These are phyloP conservation scores for Periconia macrospinosa DNA, from an alignment of 2,329 filamentous ascomycete genomes.

Conservation along the genomic window DNA sequence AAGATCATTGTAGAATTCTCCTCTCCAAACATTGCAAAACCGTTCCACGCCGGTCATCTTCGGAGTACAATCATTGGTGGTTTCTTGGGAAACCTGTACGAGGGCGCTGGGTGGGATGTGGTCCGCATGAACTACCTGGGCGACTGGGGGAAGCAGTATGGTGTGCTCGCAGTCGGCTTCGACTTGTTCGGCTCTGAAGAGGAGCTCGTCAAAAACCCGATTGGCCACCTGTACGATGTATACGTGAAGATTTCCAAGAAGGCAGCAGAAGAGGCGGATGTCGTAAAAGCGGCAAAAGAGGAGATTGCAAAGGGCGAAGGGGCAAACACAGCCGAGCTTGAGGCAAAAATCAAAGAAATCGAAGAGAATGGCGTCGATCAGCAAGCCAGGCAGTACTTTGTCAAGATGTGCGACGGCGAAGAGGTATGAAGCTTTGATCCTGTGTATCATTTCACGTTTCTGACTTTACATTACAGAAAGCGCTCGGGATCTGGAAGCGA, in stretches of 20 bases:
- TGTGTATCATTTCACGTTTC: neutral
- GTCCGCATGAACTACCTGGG: slow-evolving; percentile 74
- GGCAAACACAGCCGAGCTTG: slow-evolving; percentile 44
- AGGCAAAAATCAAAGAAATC: slow-evolving; percentile 46
- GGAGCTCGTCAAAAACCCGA: slow-evolving; percentile 70
- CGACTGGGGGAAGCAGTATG: slow-evolving; percentile 78
- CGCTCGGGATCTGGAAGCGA: slow-evolving; percentile 63
- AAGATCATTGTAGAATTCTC: slow-evolving; percentile 78
- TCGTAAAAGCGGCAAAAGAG: slow-evolving; percentile 60
- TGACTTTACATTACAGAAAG: slow-evolving; percentile 31
- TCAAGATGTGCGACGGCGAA: slow-evolving; percentile 68
- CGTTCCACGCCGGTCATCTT: slow-evolving; percentile 74
- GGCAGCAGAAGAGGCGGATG: slow-evolving; percentile 66
- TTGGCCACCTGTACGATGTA: slow-evolving; percentile 80
- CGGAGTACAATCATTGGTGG: slow-evolving; percentile 77
- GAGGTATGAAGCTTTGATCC: slow-evolving; percentile 23
- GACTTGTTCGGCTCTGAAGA: slow-evolving; percentile 75
- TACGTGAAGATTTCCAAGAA: slow-evolving; percentile 75
- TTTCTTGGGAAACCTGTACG: slow-evolving; percentile 70
- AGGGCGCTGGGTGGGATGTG: slow-evolving; percentile 70
- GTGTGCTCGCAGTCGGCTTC: slow-evolving; percentile 72
- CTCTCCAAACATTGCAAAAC: slow-evolving; percentile 84
- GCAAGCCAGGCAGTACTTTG: slow-evolving; percentile 72
- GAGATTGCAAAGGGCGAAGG: slow-evolving; percentile 40
- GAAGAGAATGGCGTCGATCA: slow-evolving; percentile 58